phyloP scores from a whole-genome alignment of 2,329 filamentous ascomycete species.

The Cercospora sp. region DNA sequence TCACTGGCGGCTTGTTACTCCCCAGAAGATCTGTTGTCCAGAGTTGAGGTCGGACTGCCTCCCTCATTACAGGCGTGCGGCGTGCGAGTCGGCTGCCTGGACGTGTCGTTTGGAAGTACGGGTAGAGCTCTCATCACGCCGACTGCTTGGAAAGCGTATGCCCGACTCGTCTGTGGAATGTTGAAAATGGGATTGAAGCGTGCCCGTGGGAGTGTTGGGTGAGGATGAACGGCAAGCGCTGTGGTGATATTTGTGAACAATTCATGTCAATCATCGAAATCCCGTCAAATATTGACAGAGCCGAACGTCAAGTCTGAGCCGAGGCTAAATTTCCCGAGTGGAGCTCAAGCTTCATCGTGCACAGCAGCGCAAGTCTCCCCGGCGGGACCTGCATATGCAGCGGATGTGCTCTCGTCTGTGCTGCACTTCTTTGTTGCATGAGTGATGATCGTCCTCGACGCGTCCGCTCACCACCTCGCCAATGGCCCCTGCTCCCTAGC shows the following conservation, averaged over 20 bases:
- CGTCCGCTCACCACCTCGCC: constrained; percentile 10
- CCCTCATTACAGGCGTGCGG: no score
- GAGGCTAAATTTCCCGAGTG: background rate
- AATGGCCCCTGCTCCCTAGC: constrained; percentile 14
- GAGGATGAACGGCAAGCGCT: no score
- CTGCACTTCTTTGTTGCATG: constrained; percentile 6
- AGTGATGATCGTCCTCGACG: constrained; percentile 5
- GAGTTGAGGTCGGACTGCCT: no score
- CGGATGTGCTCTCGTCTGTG: background rate
- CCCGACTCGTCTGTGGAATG: background rate
- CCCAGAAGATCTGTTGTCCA: no score
- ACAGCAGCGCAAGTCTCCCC: background rate
- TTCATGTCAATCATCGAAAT: background rate
- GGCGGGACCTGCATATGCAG: constrained; percentile 8
- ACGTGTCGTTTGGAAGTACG: background rate
- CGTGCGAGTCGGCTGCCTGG: background rate
- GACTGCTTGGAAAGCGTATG: background rate
- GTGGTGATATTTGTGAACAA: background rate
- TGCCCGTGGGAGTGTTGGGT: background rate
- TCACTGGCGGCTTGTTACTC: no score
- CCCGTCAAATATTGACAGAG: background rate
- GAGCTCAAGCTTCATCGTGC: constrained; percentile 27
- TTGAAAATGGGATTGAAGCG: background rate
- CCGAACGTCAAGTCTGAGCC: background rate
- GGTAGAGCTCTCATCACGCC: background rate